Conservation (phyloP, 1,284 basidiomycete species). For the Taiwanofungus camphoratus region DNA sequence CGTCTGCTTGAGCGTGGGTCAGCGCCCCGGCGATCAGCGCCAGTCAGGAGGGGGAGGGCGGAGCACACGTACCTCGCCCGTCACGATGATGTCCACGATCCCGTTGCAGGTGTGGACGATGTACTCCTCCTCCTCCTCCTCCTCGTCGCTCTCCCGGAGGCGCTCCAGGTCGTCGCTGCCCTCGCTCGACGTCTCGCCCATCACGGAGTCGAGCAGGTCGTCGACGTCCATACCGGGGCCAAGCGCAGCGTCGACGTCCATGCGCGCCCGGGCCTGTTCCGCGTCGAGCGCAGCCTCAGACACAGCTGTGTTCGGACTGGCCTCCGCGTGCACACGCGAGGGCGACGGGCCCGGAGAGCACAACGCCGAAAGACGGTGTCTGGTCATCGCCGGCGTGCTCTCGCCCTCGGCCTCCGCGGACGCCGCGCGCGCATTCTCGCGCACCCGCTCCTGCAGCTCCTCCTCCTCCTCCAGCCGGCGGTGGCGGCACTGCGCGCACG, state of each 20-base stretch:
- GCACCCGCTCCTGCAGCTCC: slow-evolving; percentile 13
- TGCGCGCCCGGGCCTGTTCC: slow-evolving; percentile 1
- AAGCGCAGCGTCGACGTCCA: slow-evolving; percentile 5
- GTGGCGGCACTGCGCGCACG: slow-evolving; percentile 28
- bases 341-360: no score
- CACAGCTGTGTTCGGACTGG: no score
- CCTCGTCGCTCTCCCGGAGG: slow-evolving; percentile 24
- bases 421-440: slow-evolving; percentile 1
- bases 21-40: no score
- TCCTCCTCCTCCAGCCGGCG: slow-evolving; percentile 22
- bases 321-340: no score
- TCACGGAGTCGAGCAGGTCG: slow-evolving; percentile 25
- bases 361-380: no score
- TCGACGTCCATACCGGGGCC: slow-evolving; percentile 22
- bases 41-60: not conserved
- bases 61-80: slow-evolving; percentile 40
- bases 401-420: not conserved
- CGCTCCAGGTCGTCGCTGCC: slow-evolving; percentile 20
- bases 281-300: not conserved
- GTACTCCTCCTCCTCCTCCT: slow-evolving; percentile 21
- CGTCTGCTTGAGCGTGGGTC: slow-evolving; percentile 32
- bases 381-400: slow-evolving; percentile 1
- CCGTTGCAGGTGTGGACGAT: slow-evolving; percentile 38
- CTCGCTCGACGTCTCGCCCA: slow-evolving; percentile 15
- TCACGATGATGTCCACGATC: slow-evolving; percentile 51